Conservation (phyloP, 2,329 filamentous ascomycete species). For the Tolypocladium tropicale region DNA sequence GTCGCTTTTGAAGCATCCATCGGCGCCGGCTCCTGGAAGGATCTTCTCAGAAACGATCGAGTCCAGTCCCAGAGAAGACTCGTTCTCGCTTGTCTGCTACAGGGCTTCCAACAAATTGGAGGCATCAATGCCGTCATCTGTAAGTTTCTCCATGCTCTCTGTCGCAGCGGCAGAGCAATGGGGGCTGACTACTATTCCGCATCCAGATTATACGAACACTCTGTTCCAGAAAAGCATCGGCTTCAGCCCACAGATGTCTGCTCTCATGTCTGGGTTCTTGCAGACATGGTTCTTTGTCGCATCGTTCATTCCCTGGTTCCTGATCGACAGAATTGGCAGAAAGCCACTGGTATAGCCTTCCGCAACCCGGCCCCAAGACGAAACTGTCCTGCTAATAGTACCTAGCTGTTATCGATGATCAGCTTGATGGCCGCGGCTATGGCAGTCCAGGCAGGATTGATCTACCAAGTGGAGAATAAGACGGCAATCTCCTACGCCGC, state of each 20-base stretch:
- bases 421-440: constrained; percentile 28
- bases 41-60: constrained; percentile 19
- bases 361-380: no score
- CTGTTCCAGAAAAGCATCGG: constrained; percentile 35
- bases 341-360: constrained; percentile 21
- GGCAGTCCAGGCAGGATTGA: constrained; percentile 27
- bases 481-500: constrained; percentile 19
- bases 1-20: constrained; percentile 21
- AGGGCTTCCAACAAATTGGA: constrained; percentile 31
- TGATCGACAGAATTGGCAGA: constrained; percentile 35
- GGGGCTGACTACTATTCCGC: background rate
- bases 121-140: constrained; percentile 40
- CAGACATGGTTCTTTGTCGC: constrained; percentile 34
- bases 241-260: constrained; percentile 29
- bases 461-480: constrained; percentile 27
- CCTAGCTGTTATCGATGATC: constrained; percentile 26
- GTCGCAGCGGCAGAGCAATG: background rate
- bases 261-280: constrained; percentile 41
- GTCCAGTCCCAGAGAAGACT: constrained; percentile 21
- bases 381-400: background rate
- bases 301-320: constrained; percentile 33
- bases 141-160: constrained; percentile 3
- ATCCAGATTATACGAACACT: constrained; percentile 31
- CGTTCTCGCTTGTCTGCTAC: constrained; percentile 19
- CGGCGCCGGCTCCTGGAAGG: constrained; percentile 16